A percentile compares a stretch with the other conserved stretches of the same genome.
Conservation (phyloP, 2,329 filamentous ascomycete genomes). For the Sporothrix globosa region DNA sequence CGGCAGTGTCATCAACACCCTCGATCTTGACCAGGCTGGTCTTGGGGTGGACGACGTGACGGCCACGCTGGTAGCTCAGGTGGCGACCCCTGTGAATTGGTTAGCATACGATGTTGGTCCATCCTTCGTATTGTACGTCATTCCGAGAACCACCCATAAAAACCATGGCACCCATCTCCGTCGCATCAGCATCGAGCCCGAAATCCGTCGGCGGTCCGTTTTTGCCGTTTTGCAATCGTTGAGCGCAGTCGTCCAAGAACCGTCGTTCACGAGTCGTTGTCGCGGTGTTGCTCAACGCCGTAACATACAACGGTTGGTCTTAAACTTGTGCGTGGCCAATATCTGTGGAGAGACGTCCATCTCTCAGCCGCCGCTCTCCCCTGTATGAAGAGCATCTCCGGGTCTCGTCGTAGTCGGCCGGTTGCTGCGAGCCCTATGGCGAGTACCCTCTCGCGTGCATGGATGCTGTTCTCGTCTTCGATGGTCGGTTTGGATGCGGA, state of each 20-base stretch:
- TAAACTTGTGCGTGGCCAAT: too few relatives aligned
- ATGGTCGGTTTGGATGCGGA: not conserved
- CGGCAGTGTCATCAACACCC: conserved; percentile 88
- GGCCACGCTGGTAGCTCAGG: conserved; percentile 95
- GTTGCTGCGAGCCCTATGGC: not conserved
- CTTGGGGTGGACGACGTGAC: conserved; percentile 86
- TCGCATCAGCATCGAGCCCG: conserved; percentile 1
- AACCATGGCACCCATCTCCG: not conserved
- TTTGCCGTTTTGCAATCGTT: not conserved
- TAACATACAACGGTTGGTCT: too few relatives aligned
- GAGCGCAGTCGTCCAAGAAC: not conserved
- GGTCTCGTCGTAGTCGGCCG: not conserved
- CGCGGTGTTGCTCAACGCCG: too few relatives aligned
- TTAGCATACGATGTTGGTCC: conserved; percentile 36
- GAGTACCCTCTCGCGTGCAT: conserved; percentile 16
- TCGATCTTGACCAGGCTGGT: conserved; percentile 98
- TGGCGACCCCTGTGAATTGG: conserved; percentile 78
- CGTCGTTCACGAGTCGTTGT: too few relatives aligned
- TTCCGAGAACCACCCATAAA: not conserved
- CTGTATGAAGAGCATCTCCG: not conserved
- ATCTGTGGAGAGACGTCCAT: too few relatives aligned
- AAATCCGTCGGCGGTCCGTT: not conserved
- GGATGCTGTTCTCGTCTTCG: not conserved
- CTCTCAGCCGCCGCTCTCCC: too few relatives aligned
- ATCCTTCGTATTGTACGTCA: not conserved